phyloP scores from a whole-genome alignment of 1,139 yeast species.

The Schwanniomyces etchellsii region DNA sequence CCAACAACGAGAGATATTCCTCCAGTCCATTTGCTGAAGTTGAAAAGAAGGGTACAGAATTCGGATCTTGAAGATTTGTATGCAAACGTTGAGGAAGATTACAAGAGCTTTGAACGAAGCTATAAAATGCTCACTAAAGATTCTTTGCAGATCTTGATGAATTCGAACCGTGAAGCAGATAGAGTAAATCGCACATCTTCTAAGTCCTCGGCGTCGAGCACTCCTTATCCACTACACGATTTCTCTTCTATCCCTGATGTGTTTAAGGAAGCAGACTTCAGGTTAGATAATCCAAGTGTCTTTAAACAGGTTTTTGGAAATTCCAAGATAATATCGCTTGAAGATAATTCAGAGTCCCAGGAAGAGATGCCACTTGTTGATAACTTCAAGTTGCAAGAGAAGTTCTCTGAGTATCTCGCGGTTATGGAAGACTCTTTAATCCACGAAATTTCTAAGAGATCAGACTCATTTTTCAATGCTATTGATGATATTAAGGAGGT shows the following conservation, averaged over 20 bases:
- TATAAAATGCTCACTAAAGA: constrained; percentile 45
- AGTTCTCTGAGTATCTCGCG: constrained; percentile 77
- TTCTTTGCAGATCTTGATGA: constrained; percentile 38
- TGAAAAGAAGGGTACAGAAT: constrained; percentile 44
- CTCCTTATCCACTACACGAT: constrained; percentile 9
- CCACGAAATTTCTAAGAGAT: constrained; percentile 77
- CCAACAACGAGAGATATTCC: constrained; percentile 88
- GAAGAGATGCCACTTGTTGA: constrained; percentile 14
- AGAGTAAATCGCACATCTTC: constrained; percentile 1
- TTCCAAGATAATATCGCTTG: constrained; percentile 31
- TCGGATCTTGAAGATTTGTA: constrained; percentile 47
- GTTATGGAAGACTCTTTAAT: constrained; percentile 77
- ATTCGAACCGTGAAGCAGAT: constrained; percentile 14
- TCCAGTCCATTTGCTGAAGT: constrained; percentile 62
- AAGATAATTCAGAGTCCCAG: constrained; percentile 10
- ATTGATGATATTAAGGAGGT: constrained; percentile 70
- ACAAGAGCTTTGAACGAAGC: constrained; percentile 47
- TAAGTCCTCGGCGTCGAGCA: neutral
- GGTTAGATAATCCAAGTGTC: constrained; percentile 82
- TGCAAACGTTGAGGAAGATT: constrained; percentile 45
- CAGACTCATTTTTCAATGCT: constrained; percentile 79
- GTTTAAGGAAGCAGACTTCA: constrained; percentile 62
- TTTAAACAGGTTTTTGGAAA: constrained; percentile 69
- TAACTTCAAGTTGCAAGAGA: constrained; percentile 67
- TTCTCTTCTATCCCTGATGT: constrained; percentile 55